phyloP scores from a whole-genome alignment of 768 basidiomycete genomes.

The Leccinum boreale region DNA sequence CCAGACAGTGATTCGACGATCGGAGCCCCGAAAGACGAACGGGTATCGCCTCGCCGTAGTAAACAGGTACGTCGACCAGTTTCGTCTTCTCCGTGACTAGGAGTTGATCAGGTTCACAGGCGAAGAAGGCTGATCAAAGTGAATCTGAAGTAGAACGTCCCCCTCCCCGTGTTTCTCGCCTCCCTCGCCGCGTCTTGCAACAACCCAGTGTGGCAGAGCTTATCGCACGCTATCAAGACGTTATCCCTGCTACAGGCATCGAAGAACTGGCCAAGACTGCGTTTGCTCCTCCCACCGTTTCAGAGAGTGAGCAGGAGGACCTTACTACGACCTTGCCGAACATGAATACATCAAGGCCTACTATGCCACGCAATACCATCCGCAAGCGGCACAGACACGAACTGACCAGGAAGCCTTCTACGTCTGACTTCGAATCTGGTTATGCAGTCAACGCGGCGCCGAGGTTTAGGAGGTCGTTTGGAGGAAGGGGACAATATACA shows the following conservation, averaged over 20 bases:
- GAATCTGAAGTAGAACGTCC: conserved; percentile 16
- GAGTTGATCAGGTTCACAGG: conserved; percentile 14
- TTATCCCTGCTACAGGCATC: conserved; percentile 67
- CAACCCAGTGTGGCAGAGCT: conserved; percentile 79
- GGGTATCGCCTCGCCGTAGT: conserved; percentile 11
- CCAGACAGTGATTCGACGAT: conserved; percentile 85
- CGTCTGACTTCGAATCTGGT: conserved; percentile 86
- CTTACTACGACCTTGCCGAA: conserved; percentile 24
- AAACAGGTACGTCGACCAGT: conserved; percentile 27
- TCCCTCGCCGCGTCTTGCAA: conserved; percentile 57
- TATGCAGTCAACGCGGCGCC: conserved; percentile 93
- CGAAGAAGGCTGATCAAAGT: conserved; percentile 24
- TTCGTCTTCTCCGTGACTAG: background rate
- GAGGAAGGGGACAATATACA: conserved; percentile 38
- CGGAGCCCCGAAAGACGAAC: conserved; percentile 45
- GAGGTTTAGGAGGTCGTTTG: conserved; percentile 53
- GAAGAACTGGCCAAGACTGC: conserved; percentile 72
- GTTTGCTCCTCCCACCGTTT: conserved; percentile 50
- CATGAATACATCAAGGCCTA: conserved; percentile 19
- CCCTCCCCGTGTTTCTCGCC: conserved; percentile 46
- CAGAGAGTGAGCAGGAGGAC: conserved; percentile 82
- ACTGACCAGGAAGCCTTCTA: conserved; percentile 52
- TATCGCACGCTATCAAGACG: conserved; percentile 78
- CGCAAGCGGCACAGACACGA: conserved; percentile 49
- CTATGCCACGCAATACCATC: conserved; percentile 34